phyloP scores from a whole-genome alignment of 1,139 yeast species.

The Taphrina flavorubra region DNA sequence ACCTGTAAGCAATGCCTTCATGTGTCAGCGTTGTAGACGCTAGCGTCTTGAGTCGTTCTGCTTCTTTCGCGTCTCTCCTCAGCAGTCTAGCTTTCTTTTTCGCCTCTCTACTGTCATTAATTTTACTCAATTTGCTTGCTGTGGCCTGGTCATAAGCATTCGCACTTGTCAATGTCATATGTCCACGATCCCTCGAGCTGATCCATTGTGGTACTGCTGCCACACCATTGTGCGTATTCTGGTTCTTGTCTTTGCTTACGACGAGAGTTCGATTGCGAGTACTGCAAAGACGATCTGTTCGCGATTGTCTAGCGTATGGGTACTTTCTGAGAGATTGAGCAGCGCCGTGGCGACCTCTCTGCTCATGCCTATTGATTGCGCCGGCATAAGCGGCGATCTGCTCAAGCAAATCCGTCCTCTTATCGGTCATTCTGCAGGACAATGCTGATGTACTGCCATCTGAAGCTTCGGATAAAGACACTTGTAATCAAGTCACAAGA shows the following conservation, averaged over 20 bases:
- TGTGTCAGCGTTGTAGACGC: slow-evolving; percentile 46
- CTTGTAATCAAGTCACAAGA: no score
- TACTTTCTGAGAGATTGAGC: background rate
- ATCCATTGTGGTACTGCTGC: background rate
- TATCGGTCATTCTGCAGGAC: background rate
- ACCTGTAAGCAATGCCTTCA: slow-evolving; percentile 48
- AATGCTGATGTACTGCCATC: no score
- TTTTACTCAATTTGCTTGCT: slow-evolving; percentile 16
- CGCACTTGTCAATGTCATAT: slow-evolving; percentile 31
- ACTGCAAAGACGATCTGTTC: background rate
- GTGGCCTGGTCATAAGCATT: slow-evolving; percentile 20
- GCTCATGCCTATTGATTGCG: slow-evolving; percentile 32
- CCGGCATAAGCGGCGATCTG: slow-evolving; percentile 38
- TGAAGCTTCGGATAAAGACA: no score
- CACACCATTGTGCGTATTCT: background rate
- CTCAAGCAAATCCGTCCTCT: slow-evolving; percentile 18
- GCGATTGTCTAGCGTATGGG: background rate
- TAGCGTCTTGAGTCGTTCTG: slow-evolving; percentile 44
- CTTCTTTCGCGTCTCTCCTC: slow-evolving; percentile 37
- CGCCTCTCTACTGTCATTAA: slow-evolving; percentile 31
- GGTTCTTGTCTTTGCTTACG: background rate
- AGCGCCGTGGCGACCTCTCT: background rate
- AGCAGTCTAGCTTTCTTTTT: slow-evolving; percentile 21
- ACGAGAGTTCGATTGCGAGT: slow-evolving; percentile 28
- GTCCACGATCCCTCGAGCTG: slow-evolving; percentile 32